Conservation (phyloP, 805 yeast genomes). For the Yarrowia sp. region DNA sequence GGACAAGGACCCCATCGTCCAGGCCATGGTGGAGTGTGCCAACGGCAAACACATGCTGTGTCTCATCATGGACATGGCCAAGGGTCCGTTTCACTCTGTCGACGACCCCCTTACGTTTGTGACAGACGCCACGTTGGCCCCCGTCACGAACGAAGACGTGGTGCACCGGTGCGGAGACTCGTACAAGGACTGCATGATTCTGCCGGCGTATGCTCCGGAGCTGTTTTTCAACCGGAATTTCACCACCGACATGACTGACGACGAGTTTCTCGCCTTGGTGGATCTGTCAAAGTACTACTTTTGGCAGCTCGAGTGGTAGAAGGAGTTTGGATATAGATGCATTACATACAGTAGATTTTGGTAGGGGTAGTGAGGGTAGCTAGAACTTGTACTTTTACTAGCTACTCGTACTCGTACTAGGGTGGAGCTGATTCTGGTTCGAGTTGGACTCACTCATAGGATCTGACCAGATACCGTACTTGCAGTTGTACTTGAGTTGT, state of each 20-base stretch:
- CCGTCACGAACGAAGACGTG: not conserved
- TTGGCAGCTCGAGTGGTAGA: not conserved
- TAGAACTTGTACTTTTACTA: too few relatives aligned
- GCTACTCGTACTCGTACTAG: too few relatives aligned
- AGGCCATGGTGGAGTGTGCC: not conserved
- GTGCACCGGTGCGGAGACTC: not conserved
- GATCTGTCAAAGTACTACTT: not conserved
- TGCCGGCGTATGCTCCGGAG: not conserved
- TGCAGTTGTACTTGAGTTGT: too few relatives aligned
- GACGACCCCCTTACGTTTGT: not conserved
- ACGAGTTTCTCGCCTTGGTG: not conserved
- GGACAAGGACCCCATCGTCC: not conserved
- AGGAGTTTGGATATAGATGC: too few relatives aligned
- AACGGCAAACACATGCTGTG: not conserved
- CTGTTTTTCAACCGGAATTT: not conserved
- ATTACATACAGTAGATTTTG: too few relatives aligned
- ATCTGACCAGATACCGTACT: too few relatives aligned
- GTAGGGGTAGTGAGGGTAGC: too few relatives aligned
- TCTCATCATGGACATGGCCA: not conserved
- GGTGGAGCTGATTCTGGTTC: too few relatives aligned
- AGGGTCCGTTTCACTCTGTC: not conserved
- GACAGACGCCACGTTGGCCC: not conserved
- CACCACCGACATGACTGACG: not conserved
- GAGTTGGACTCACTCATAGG: too few relatives aligned
- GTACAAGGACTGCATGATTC: constrained; percentile 1